Evolutionary conservation across 2,329 filamentous ascomycete genomes (phyloP).

Genomic region (Alternaria viburni): DNA sequence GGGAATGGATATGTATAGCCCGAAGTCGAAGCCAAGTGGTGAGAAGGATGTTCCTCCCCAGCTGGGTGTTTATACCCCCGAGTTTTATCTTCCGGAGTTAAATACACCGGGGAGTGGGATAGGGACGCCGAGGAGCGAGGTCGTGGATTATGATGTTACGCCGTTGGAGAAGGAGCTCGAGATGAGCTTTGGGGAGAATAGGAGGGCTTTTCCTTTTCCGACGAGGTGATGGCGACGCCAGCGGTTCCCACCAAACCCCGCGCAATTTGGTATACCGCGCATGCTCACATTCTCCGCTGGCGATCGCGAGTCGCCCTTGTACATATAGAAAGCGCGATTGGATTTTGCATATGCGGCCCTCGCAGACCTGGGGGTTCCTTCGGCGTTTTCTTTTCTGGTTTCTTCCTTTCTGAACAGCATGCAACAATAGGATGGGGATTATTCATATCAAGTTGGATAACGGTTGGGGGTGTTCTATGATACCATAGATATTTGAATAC

Average conservation of each 20-base stretch:
- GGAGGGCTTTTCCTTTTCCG: slow-evolving; percentile 14
- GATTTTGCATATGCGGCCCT: slow-evolving; percentile 1
- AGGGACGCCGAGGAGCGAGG: slow-evolving; percentile 8
- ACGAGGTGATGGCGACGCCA: too few relatives aligned
- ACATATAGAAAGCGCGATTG: slow-evolving; percentile 6
- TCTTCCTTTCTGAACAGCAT: neutral
- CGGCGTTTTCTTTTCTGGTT: neutral
- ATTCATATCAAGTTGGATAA: neutral
- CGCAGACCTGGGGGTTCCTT: neutral
- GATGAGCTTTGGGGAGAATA: slow-evolving; percentile 35
- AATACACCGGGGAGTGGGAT: neutral
- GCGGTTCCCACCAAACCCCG: too few relatives aligned
- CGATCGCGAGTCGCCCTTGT: neutral
- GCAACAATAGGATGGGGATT: neutral
- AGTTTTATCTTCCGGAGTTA: neutral
- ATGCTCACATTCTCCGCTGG: too few relatives aligned
- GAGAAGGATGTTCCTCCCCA: slow-evolving; percentile 44
- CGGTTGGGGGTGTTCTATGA: neutral
- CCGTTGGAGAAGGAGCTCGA: slow-evolving; percentile 40
- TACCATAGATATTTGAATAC: neutral
- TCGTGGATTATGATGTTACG: slow-evolving; percentile 22
- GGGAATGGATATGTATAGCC: neutral
- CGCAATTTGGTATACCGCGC: too few relatives aligned
- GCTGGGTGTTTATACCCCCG: slow-evolving; percentile 22
- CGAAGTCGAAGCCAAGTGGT: slow-evolving; percentile 10